Evolutionary conservation across 1,139 yeast species (phyloP).

Genomic region (Protomyces lactucae-debilis): DNA sequence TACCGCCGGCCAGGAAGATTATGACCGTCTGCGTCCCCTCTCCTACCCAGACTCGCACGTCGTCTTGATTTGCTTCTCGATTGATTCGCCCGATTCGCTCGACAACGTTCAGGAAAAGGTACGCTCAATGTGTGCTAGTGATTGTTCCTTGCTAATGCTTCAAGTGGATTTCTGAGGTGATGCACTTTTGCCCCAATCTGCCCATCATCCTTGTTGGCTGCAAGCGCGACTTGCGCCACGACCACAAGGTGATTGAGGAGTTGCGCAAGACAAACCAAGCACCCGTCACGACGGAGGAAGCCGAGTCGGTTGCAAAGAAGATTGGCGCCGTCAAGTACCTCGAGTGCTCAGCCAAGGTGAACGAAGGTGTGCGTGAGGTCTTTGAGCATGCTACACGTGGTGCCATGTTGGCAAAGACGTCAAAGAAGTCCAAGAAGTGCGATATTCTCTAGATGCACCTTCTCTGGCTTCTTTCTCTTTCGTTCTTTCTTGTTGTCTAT

Average conservation of each 20-base stretch:
- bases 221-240: constrained; percentile 83
- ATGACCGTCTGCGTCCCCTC: constrained; percentile 82
- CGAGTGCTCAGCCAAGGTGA: constrained; percentile 92
- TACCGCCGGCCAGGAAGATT: constrained; percentile 95
- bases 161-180: constrained; percentile 69
- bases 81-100: constrained; percentile 76
- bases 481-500: background rate
- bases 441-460: constrained; percentile 8
- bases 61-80: constrained; percentile 79
- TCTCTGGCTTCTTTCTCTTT: background rate
- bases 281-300: constrained; percentile 52
- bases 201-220: constrained; percentile 85
- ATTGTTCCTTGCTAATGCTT: background rate
- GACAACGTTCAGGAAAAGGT: constrained; percentile 45
- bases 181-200: constrained; percentile 73
- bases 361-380: constrained; percentile 40
- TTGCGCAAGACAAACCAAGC: constrained; percentile 68
- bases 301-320: constrained; percentile 76
- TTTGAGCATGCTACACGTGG: constrained; percentile 37
- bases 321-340: constrained; percentile 81
- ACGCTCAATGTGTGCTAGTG: background rate
- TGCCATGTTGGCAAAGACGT: constrained; percentile 44
- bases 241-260: constrained; percentile 68
- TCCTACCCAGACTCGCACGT: constrained; percentile 92
- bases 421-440: constrained; percentile 29